These are phyloP conservation scores for Amanita rimosa DNA, from an alignment of 768 basidiomycete species.

Conservation along the genomic window DNA sequence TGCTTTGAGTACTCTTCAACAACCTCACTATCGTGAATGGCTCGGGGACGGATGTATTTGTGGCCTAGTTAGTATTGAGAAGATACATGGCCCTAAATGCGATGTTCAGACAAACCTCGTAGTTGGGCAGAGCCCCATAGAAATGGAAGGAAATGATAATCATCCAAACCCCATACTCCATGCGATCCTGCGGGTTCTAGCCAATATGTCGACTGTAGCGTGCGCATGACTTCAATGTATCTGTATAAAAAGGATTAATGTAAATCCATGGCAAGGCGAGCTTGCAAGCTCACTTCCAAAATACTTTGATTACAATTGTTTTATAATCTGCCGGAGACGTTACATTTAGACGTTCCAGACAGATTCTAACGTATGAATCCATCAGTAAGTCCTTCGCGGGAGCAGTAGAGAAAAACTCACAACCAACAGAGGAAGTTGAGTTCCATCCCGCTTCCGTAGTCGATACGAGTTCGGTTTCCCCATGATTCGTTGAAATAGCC, in stretches of 20 bases:
- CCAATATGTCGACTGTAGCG: slow-evolving; percentile 91
- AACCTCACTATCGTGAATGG: slow-evolving; percentile 85
- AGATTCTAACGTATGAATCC: slow-evolving; percentile 43
- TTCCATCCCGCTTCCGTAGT: slow-evolving; percentile 99
- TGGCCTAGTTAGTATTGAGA: slow-evolving; percentile 41
- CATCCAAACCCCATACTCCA: slow-evolving; percentile 95
- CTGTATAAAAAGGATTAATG: slow-evolving; percentile 33
- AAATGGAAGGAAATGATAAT: slow-evolving; percentile 94
- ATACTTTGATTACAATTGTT: slow-evolving; percentile 71
- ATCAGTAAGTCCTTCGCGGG: not conserved
- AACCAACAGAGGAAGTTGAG: slow-evolving; percentile 96
- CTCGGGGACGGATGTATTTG: slow-evolving; percentile 82
- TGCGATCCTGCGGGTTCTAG: slow-evolving; percentile 98
- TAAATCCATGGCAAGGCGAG: not conserved
- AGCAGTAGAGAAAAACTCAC: slow-evolving; percentile 41
- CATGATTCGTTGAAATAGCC: slow-evolving; percentile 80
- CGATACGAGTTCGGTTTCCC: slow-evolving; percentile 87
- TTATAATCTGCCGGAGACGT: slow-evolving; percentile 53
- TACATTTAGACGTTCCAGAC: slow-evolving; percentile 63
- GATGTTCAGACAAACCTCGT: slow-evolving; percentile 26
- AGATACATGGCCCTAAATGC: not conserved
- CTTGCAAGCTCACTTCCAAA: slow-evolving; percentile 71
- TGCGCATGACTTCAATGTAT: slow-evolving; percentile 74
- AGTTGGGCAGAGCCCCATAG: slow-evolving; percentile 79
- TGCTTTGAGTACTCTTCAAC: slow-evolving; percentile 86